Evolutionary conservation across 306 rosid genomes (phyloP), one percentile per base, ranked within the genome.

Genomic region (Chamaecrista fasciculata): DNA sequence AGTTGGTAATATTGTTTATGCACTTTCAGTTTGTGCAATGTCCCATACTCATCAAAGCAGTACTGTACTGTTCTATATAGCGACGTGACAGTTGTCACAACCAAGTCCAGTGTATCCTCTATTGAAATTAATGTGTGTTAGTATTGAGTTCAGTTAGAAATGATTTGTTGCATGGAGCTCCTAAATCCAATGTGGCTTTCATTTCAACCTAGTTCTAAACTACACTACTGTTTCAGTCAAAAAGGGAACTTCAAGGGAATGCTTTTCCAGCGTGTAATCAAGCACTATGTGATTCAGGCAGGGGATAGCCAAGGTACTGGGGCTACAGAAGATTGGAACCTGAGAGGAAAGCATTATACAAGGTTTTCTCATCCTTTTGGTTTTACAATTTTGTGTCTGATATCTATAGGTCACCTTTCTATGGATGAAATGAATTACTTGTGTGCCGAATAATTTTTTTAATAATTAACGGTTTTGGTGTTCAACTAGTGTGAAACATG

Each of bases 171-270:
- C 25, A 52, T 78, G 47, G 36, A 1, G 36, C 36, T 61, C 19
- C 61, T 61, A 21, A 37, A 72, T 33, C 7, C 33, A 24, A 42
- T 12, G 0, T 70, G 64, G 42, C 16, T 62, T 46, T 61, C 57
- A 18, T 42, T 71, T 59, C 65, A 62, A 71, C 37, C 66, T 36
- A 47, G 14, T 39, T 3, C 40, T 34, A 31, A 62, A 46, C 43
- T 69, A 24, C 25, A 56, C 50, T 59, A 66, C 53, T 73, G 72
- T 76, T 80, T 81, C 92, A 90, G 97, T 78, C 98, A 94, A 80
- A 90, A 90, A 63, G 87, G 92, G 40, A 88, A 80, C 75, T 94
- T 90, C 76, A 86, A 84, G 69, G 97, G 92, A 66, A 90, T 88
- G 98, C 81, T 59, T 70, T 94, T 94, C 74, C 82, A 83, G 33